Conservation (phyloP, 192 early-diverging fungal genomes). For the Lobosporangium transversale region DNA sequence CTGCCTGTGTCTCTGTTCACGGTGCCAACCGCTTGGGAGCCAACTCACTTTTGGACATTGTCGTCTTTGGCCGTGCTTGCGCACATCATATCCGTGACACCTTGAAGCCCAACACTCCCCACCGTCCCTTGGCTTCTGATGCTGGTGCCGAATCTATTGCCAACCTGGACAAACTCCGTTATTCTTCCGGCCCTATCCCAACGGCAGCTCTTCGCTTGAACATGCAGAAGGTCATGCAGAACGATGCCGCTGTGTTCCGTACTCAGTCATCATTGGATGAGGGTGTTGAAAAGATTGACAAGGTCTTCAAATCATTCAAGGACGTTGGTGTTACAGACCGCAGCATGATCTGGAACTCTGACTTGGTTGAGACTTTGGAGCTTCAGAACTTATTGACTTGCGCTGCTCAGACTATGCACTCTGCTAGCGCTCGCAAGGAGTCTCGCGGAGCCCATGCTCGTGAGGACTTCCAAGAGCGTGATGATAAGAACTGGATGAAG, state of each 20-base stretch:
- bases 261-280: constrained; percentile 89
- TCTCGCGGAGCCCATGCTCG: constrained; percentile 98
- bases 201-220: constrained; percentile 89
- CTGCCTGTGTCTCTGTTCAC: constrained; percentile 97
- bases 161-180: constrained; percentile 94
- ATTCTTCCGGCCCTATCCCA: constrained; percentile 78
- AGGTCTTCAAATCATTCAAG: constrained; percentile 80
- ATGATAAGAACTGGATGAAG: constrained; percentile 98
- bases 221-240: constrained; percentile 99
- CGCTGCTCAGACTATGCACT: constrained; percentile 91
- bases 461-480: constrained; percentile 90
- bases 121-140: constrained; percentile 81
- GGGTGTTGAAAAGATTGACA: constrained; percentile 87
- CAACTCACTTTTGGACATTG: constrained; percentile 98
- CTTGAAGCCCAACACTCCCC: constrained; percentile 88
- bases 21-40: constrained; percentile 98
- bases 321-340: constrained; percentile 92
- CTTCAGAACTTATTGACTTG: constrained; percentile 97
- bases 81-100: constrained; percentile 94
- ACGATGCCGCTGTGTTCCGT: constrained; percentile 97
- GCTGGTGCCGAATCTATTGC: constrained; percentile 91
- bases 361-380: constrained; percentile 96
- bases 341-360: constrained; percentile 98
- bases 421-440: constrained; percentile 94
- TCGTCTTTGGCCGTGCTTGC: constrained; percentile 97